Percentiles rank a stretch among this genome's conserved stretches.
These are phyloP conservation scores for Zelopaecilomyces penicillatus DNA, from an alignment of 2,329 filamentous ascomycete genomes.

Conservation along the genomic window DNA sequence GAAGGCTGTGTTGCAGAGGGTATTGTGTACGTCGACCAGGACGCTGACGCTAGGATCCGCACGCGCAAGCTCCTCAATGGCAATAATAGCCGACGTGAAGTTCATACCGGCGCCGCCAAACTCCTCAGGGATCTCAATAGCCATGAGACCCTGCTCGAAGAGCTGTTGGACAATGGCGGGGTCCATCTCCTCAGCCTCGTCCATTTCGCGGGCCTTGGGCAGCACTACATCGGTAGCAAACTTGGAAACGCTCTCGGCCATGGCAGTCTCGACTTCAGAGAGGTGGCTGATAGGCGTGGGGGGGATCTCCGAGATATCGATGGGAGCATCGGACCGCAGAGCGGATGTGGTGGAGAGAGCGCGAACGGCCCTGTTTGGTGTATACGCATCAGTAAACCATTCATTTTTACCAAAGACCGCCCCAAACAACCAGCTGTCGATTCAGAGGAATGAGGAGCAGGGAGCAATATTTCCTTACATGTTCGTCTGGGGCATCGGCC, in stretches of 20 bases:
- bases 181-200: constrained; percentile 94
- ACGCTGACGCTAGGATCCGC: constrained; percentile 94
- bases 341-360: constrained; percentile 52
- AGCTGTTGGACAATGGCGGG: constrained; percentile 78
- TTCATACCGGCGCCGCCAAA: constrained; percentile 97
- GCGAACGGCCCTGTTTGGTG: constrained; percentile 30
- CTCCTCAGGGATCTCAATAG: constrained; percentile 94
- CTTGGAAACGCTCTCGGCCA: constrained; percentile 83
- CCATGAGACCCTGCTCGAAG: constrained; percentile 97
- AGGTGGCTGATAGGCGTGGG: constrained; percentile 91
- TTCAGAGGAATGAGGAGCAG: neutral
- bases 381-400: too few species aligned
- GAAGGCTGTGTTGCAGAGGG: constrained; percentile 88
- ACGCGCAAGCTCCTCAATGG: constrained; percentile 90
- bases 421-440: too few species aligned
- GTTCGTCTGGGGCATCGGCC: constrained; percentile 14
- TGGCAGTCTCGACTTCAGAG: constrained; percentile 80
- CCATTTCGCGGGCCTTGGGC: constrained; percentile 92
- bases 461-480: constrained; percentile 17
- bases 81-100: constrained; percentile 92
- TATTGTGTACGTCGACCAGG: constrained; percentile 96
- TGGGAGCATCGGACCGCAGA: constrained; percentile 33
- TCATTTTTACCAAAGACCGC: too few species aligned
- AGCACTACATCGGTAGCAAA: constrained; percentile 85
- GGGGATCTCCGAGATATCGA: constrained; percentile 66